Conservation (phyloP, 192 early-diverging fungal genomes). For the Funneliformis mosseae region DNA sequence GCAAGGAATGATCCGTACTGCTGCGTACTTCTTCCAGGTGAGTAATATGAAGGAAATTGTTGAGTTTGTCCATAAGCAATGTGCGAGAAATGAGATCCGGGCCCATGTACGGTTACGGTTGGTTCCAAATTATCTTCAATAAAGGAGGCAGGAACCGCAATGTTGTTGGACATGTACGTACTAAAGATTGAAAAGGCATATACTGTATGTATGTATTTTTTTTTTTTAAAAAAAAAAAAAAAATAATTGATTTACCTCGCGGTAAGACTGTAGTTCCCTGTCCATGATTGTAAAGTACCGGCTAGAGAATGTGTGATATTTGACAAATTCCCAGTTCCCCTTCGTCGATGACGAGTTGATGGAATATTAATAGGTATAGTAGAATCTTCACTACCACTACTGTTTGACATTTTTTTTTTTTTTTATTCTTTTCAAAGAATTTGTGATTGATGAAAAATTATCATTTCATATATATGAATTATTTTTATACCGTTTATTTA, state of each 20-base stretch:
- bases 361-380: conserved; percentile 30
- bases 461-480: neutral
- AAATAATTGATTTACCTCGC: conserved; percentile 1
- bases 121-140: conserved; percentile 6
- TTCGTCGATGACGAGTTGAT: neutral
- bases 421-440: neutral
- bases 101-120: neutral
- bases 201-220: neutral
- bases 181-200: conserved; percentile 13
- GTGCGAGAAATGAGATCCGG: neutral
- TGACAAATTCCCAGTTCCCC: neutral
- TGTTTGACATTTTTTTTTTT: conserved; percentile 3
- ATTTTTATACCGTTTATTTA: neutral
- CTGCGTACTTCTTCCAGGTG: neutral
- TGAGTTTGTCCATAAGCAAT: neutral
- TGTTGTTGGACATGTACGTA: conserved; percentile 31
- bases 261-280: conserved; percentile 9
- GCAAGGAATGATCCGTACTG: conserved; percentile 2
- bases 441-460: neutral
- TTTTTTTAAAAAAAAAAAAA: neutral
- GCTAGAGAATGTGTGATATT: neutral
- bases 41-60: neutral
- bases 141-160: conserved; percentile 23
- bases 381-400: neutral
- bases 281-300: conserved; percentile 22